These are phyloP conservation scores for Stentor coeruleus DNA, from an alignment of 73 alveolate species.

Conservation along the genomic window DNA sequence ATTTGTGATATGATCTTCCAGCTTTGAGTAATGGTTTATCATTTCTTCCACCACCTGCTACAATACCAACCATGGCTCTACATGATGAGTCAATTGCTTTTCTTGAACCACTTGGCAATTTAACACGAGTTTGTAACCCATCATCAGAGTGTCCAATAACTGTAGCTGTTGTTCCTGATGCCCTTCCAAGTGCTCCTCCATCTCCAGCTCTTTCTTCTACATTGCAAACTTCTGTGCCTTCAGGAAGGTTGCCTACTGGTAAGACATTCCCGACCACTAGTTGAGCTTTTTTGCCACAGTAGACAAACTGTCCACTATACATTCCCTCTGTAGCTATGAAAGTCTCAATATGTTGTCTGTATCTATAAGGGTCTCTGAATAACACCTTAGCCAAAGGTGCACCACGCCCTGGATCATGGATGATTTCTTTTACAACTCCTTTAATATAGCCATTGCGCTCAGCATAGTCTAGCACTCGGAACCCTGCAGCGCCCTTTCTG, in stretches of 20 bases:
- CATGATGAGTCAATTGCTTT: slow-evolving; percentile 63
- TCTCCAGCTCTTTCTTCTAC: slow-evolving; percentile 91
- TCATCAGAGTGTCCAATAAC: slow-evolving; percentile 88
- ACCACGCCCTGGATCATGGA: slow-evolving; percentile 97
- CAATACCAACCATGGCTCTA: slow-evolving; percentile 96
- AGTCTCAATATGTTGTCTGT: slow-evolving; percentile 83
- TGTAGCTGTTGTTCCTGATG: slow-evolving; percentile 88
- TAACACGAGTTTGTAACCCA: slow-evolving; percentile 70
- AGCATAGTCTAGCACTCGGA: slow-evolving; percentile 74
- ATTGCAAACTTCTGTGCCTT: slow-evolving; percentile 89
- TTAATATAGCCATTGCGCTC: slow-evolving; percentile 75
- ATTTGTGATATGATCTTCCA: slow-evolving; percentile 87
- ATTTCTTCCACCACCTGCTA: slow-evolving; percentile 97
- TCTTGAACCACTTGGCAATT: slow-evolving; percentile 90
- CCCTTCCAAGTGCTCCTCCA: slow-evolving; percentile 88
- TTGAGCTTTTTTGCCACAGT: slow-evolving; percentile 88
- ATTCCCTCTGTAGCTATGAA: slow-evolving; percentile 94
- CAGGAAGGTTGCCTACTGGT: slow-evolving; percentile 92
- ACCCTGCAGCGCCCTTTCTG: slow-evolving; percentile 80
- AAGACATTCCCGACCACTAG: slow-evolving; percentile 91
- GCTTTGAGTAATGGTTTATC: slow-evolving; percentile 96
- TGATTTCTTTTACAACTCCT: slow-evolving; percentile 78
- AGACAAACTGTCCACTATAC: slow-evolving; percentile 91
- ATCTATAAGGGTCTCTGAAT: slow-evolving; percentile 92
- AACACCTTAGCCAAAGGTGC: slow-evolving; percentile 93